A percentile compares a stretch with the other conserved stretches of the same genome.
phyloP scores from a whole-genome alignment of 768 basidiomycete species.

The Harrya chromipes region DNA sequence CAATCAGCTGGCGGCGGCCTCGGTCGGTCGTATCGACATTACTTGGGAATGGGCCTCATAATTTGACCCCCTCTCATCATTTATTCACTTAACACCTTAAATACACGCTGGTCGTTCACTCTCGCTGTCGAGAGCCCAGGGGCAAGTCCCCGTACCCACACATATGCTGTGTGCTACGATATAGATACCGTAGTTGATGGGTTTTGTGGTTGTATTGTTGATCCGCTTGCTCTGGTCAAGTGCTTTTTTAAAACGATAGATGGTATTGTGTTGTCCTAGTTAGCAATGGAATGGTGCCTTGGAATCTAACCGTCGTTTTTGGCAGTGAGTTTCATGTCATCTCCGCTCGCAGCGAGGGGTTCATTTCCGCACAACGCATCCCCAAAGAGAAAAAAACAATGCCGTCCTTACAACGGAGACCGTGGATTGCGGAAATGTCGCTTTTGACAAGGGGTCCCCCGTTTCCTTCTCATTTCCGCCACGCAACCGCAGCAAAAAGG shows the following conservation, averaged over 20 bases:
- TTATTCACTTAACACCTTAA: conserved; percentile 21
- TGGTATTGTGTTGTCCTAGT: neutral
- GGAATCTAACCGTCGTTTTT: neutral
- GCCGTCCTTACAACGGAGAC: conserved; percentile 7
- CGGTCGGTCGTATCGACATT: conserved; percentile 53
- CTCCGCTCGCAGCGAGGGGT: conserved; percentile 5
- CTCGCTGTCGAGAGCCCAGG: conserved; percentile 28
- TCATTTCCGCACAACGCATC: conserved; percentile 3
- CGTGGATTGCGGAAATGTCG: conserved; percentile 5
- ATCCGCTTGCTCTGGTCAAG: conserved; percentile 35
- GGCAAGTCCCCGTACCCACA: conserved; percentile 23
- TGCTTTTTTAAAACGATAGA: conserved; percentile 22
- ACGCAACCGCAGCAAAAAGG: conserved; percentile 13
- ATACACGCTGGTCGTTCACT: conserved; percentile 19
- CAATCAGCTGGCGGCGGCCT: conserved; percentile 37
- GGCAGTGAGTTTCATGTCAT: neutral
- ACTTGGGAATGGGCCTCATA: conserved; percentile 47
- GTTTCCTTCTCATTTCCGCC: conserved; percentile 12
- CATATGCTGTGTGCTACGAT: conserved; percentile 21
- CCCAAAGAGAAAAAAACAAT: too few species aligned
- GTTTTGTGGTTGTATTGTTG: conserved; percentile 12
- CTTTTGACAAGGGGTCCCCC: neutral
- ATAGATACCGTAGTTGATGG: conserved; percentile 31
- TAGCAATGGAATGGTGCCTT: conserved; percentile 6
- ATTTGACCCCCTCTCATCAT: neutral